phyloP scores from a whole-genome alignment of 257 asterid genomes.

The Lavandula angustifolia region DNA sequence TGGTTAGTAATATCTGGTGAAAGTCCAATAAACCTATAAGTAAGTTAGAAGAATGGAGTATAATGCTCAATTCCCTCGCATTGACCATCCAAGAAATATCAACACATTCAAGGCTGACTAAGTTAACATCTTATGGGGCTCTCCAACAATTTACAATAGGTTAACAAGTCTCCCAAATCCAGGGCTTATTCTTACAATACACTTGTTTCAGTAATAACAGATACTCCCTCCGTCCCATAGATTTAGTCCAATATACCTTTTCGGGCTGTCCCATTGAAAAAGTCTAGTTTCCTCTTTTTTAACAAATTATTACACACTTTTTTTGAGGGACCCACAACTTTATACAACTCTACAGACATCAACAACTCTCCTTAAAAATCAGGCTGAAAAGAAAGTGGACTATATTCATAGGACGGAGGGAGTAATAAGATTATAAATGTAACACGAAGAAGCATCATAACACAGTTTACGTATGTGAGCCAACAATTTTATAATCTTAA shows the following conservation, averaged over 20 bases:
- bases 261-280: too few relatives aligned
- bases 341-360: too few relatives aligned
- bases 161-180: neutral
- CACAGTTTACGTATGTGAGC: neutral
- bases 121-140: conserved; percentile 3
- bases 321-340: too few relatives aligned
- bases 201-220: conserved; percentile 1
- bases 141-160: conserved; percentile 14
- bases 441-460: neutral
- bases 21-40: conserved; percentile 20
- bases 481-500: neutral
- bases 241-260: too few relatives aligned
- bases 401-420: too few relatives aligned
- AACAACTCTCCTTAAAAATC: too few relatives aligned
- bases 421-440: conserved; percentile 15
- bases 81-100: neutral
- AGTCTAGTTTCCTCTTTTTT: too few relatives aligned
- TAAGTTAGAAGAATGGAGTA: neutral
- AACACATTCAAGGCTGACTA: conserved; percentile 2
- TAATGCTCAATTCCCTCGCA: conserved; percentile 7
- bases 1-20: conserved; percentile 2
- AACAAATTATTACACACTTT: too few relatives aligned
- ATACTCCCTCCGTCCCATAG: too few relatives aligned
- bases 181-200: neutral
- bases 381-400: too few relatives aligned